Conservation (phyloP, 78 protist species). For the Kipferlia bialata region DNA sequence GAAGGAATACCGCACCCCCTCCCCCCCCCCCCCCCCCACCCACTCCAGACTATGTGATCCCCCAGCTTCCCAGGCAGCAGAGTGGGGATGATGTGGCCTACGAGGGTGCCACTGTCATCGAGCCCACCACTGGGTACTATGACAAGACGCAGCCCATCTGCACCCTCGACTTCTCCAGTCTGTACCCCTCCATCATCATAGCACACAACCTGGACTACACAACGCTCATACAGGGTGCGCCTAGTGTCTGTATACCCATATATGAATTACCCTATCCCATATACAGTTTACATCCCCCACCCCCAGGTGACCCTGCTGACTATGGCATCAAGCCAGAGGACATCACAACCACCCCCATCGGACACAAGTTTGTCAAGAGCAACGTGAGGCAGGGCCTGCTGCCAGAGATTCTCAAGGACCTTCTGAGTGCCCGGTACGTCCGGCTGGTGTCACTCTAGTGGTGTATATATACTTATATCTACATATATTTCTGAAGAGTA, state of each 20-base stretch:
- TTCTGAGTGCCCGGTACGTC: slow-evolving; percentile 84
- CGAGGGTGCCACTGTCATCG: slow-evolving; percentile 65
- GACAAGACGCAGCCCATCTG: slow-evolving; percentile 66
- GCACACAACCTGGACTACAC: slow-evolving; percentile 97
- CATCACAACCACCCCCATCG: background rate
- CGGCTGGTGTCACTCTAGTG: too few species aligned
- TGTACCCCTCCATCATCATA: slow-evolving; percentile 99
- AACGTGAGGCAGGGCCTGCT: slow-evolving; percentile 67
- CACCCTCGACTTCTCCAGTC: slow-evolving; percentile 92
- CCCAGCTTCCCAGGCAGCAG: background rate
- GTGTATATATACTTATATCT: too few species aligned
- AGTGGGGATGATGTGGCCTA: slow-evolving; percentile 36
- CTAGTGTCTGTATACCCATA: too few species aligned
- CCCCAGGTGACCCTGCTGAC: too few species aligned
- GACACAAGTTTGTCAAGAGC: slow-evolving; percentile 48
- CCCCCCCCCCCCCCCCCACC: too few species aligned
- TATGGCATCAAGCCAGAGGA: background rate
- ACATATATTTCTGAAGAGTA: too few species aligned
- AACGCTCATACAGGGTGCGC: slow-evolving; percentile 51
- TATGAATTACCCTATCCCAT: too few species aligned
- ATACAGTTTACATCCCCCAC: too few species aligned
- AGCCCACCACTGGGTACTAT: slow-evolving; percentile 29
- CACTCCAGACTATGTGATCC: slow-evolving; percentile 1
- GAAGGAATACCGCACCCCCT: slow-evolving; percentile 16
- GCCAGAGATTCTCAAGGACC: slow-evolving; percentile 81